Conservation (phyloP, 225 moss, liverwort and hornwort species). For the Bryum argenteum region DNA sequence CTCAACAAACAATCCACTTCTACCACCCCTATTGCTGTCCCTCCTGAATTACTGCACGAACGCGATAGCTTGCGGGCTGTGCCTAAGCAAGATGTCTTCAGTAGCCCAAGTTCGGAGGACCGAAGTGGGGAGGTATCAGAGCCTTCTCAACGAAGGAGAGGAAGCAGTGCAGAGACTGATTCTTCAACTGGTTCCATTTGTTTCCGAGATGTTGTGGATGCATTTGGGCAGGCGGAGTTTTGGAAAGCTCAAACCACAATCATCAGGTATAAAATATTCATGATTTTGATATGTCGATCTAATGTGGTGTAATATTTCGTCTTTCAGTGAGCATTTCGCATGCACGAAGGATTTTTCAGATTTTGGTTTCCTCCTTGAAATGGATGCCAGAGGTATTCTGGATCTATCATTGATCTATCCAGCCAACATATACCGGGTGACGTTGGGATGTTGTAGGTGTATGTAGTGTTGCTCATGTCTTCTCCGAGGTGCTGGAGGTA, state of each 20-base stretch:
- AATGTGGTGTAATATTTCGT: not conserved
- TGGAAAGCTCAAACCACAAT: slow-evolving; percentile 74
- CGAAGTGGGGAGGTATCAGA: slow-evolving; percentile 46
- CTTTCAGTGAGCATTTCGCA: not conserved
- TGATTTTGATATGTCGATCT: not conserved
- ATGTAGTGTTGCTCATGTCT: not conserved
- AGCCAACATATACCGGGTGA: slow-evolving; percentile 1
- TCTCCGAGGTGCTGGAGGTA: not conserved
- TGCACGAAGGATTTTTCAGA: not conserved
- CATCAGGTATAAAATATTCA: slow-evolving; percentile 50
- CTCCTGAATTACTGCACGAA: slow-evolving; percentile 33
- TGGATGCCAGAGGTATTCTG: not conserved
- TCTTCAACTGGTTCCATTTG: slow-evolving; percentile 41
- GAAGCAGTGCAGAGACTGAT: slow-evolving; percentile 62
- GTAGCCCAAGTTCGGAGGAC: slow-evolving; percentile 34
- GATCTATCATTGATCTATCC: not conserved
- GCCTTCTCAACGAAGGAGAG: slow-evolving; percentile 45
- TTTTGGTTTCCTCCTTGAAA: not conserved
- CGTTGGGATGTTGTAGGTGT: slow-evolving; percentile 8
- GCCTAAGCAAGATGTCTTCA: slow-evolving; percentile 25
- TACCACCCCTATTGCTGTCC: slow-evolving; percentile 17
- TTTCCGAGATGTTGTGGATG: slow-evolving; percentile 59
- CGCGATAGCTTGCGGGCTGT: slow-evolving; percentile 31
- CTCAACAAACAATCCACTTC: slow-evolving; percentile 11
- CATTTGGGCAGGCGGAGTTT: slow-evolving; percentile 74